Base-by-base conservation (phyloP, 139 green algal species). In the Chloropicon primus region DNA sequence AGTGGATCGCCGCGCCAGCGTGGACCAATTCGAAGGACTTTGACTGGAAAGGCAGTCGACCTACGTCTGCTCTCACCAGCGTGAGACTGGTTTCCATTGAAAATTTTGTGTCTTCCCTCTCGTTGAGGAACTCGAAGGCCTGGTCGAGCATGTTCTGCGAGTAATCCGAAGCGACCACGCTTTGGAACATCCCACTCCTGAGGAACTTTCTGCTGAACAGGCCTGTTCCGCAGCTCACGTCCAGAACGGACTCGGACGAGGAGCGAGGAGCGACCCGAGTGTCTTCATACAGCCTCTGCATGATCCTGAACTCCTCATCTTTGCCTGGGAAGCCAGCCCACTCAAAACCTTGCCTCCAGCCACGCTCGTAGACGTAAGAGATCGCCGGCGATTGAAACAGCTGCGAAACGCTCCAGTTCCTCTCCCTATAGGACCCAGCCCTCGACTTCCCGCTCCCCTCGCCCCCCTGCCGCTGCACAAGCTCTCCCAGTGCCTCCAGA, bases 1-100 rank as follows among this genome's bases (percentile, higher is more conserved):
- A 99, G 86, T 99, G 94, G 28, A 99, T 92, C 73, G 94, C 94
- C 1, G 94, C 94, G 25, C 92, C 93, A 22, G 94, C 94, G 82
- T 98, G 93, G 17, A 98, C 90, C 26, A 86, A 94, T 22, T 88
- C 85, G n/a, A 98, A 76, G 10, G 54, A 86, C 71, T 85, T 92
- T 0, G 90, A 93, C 23, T 82, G 74, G 75, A 98, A 98, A 0
- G 94, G 94, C 78, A 98, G 82, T 1, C 94, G 82, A 1, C 76
- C 89, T 2, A 96, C 87, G 78, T 98, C 94, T 5, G 90, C 94
- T 10, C 92, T 82, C 79, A 98, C 78, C 71, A 96, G 83, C 25
- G 3, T 78, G 5, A 72, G 71, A 27, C 23, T 26, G 71, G 71
- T 25, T 74, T 74, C 41, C 41, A 17, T 17, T 5, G 41, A 5